Base-by-base conservation (phyloP, 179 eudicot genomes). In the Corrigiola litoralis region DNA sequence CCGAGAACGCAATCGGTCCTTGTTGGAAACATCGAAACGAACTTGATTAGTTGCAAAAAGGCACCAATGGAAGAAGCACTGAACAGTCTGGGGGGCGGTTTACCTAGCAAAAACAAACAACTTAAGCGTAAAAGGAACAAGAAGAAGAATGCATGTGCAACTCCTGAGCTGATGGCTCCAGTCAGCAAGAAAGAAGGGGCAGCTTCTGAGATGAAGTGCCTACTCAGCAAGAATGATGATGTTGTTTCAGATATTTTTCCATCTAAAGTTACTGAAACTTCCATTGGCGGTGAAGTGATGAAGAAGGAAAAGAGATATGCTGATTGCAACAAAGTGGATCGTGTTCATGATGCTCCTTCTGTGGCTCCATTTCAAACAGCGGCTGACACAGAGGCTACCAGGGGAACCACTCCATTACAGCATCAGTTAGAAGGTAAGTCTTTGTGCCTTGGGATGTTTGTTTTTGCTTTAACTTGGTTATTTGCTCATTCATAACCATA, bases 161-260 rank as follows among this genome's bases (percentile, higher is more conserved):
- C 25, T 49, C 12, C 9, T 50, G 54, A 50, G 27, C 55, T 46
- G 25, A 66, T 58, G 55, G 58, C 52, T 57, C 27, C n/a, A 40
- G 60, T 29, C 34, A 61, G 61, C 17, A 70, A 74, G 45, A 63
- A 38, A 25, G 69, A 37, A 16, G 59, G 45, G 72, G 58, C 72
- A 34, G 63, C n/a, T n/a, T n/a, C n/a, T n/a, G n/a, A n/a, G n/a
- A n/a, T n/a, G n/a, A n/a, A n/a, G n/a, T n/a, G n/a, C n/a, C n/a
- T n/a, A n/a, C n/a, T n/a, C n/a, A n/a, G n/a, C n/a, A 74, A 70
- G 53, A 41, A 46, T 61, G 55, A 29, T 20, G 59, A 50, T 31
- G 52, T 1, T 53, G 41, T 24, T 56, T 48, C 37, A 27, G 37
- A 21, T 37, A 13, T 14, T 31, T 58, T 58, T 37, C 40, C 65